These are phyloP conservation scores for Pestalotiopsis sp. DNA, from an alignment of 2,329 filamentous ascomycete genomes.

Conservation along the genomic window DNA sequence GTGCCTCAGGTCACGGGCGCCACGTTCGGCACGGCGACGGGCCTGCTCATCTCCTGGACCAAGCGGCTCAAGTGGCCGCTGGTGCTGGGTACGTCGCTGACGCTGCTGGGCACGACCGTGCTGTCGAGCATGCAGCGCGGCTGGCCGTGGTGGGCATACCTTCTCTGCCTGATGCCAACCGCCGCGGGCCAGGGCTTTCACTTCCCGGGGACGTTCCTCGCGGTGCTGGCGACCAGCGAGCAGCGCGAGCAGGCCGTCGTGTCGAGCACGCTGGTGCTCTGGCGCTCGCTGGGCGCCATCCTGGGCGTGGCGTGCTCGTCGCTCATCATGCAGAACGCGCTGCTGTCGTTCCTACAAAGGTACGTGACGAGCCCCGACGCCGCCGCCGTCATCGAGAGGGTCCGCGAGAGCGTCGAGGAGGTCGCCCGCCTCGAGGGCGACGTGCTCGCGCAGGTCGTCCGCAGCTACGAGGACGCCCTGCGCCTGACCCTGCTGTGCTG, in stretches of 20 bases:
- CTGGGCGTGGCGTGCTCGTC: conserved; percentile 74
- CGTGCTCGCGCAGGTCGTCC: conserved; percentile 56
- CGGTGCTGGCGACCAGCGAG: conserved; percentile 60
- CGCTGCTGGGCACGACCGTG: conserved; percentile 52
- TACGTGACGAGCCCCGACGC: conserved; percentile 54
- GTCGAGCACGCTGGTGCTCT: conserved; percentile 71
- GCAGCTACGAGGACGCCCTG: conserved; percentile 56
- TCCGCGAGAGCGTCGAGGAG: conserved; percentile 57
- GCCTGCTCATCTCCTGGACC: conserved; percentile 64
- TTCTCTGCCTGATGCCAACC: conserved; percentile 58
- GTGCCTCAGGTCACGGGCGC: conserved; percentile 62
- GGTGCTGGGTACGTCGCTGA: conserved; percentile 48
- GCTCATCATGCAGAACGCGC: conserved; percentile 72
- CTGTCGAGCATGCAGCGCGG: conserved; percentile 52
- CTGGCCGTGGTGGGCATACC: conserved; percentile 55
- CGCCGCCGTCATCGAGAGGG: conserved; percentile 52
- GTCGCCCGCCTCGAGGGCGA: conserved; percentile 40
- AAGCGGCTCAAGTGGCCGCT: conserved; percentile 63
- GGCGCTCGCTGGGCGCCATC: conserved; percentile 72
- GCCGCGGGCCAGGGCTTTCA: conserved; percentile 65
- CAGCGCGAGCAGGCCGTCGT: conserved; percentile 69
- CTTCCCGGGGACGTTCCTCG: conserved; percentile 67
- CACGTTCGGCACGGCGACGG: conserved; percentile 56
- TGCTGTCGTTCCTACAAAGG: conserved; percentile 60
- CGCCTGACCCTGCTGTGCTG: conserved; percentile 48